These are phyloP conservation scores for Eimeria nieschulzi DNA, from an alignment of 169 alveolate species.

Conservation along the genomic window DNA sequence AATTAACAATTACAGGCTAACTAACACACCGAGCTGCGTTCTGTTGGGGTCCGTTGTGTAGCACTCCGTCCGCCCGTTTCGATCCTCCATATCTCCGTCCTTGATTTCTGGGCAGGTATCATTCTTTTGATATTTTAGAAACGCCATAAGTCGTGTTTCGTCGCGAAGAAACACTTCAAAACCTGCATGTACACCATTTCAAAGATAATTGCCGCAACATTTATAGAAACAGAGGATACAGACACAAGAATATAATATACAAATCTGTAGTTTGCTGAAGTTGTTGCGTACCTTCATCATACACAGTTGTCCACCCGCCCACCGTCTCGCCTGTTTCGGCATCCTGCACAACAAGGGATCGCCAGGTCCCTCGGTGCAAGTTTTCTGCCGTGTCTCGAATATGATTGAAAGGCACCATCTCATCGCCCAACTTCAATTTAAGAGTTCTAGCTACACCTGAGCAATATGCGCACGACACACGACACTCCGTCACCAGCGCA, in stretches of 20 bases:
- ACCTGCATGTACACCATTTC: too few relatives aligned
- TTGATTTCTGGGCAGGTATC: constrained; percentile 42
- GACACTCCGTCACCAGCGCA: neutral
- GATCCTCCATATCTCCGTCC: constrained; percentile 79
- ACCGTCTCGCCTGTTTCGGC: neutral
- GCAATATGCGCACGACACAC: neutral
- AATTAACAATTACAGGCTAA: neutral
- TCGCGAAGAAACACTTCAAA: constrained; percentile 70
- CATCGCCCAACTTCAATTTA: constrained; percentile 12
- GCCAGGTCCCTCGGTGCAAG: constrained; percentile 75
- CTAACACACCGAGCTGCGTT: constrained; percentile 76
- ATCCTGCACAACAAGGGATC: constrained; percentile 75
- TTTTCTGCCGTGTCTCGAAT: neutral
- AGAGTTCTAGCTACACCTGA: constrained; percentile 34
- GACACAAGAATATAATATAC: too few relatives aligned
- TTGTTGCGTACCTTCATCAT: constrained; percentile 84
- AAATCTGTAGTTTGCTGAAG: too few relatives aligned
- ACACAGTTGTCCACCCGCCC: constrained; percentile 82
- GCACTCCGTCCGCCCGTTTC: constrained; percentile 77
- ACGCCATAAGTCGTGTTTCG: constrained; percentile 71
- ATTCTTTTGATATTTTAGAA: constrained; percentile 71
- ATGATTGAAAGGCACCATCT: neutral
- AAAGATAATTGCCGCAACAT: too few relatives aligned
- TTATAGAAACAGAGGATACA: too few relatives aligned
- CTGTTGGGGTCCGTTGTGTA: constrained; percentile 77